These are phyloP conservation scores for Bipolaris zeicola DNA, from an alignment of 2,329 filamentous ascomycete species.

Conservation along the genomic window DNA sequence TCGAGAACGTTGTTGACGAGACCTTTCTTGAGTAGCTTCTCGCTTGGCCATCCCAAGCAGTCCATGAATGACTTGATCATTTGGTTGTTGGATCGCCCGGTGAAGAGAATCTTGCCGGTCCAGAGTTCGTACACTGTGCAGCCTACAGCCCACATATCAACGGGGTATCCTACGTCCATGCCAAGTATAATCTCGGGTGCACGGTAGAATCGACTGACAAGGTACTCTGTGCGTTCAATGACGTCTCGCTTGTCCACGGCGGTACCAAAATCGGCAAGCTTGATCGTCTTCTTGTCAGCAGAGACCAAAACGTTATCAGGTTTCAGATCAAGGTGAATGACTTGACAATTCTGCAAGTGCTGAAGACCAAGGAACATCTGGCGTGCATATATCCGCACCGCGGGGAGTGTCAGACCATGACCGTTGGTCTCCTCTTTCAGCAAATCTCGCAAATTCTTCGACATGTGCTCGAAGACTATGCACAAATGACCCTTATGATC, in stretches of 20 bases:
- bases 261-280: constrained; percentile 97
- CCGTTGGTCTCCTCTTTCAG: constrained; percentile 83
- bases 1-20: constrained; percentile 70
- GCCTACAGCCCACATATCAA: constrained; percentile 97
- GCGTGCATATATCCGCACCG: constrained; percentile 86
- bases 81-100: constrained; percentile 94
- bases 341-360: constrained; percentile 87
- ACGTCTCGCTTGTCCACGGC: constrained; percentile 83
- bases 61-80: constrained; percentile 98
- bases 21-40: constrained; percentile 85
- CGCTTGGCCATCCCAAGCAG: constrained; percentile 87
- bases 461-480: constrained; percentile 95
- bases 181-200: constrained; percentile 96
- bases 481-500: constrained; percentile 95
- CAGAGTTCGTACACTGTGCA: constrained; percentile 97
- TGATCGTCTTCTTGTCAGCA: constrained; percentile 69
- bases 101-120: constrained; percentile 96
- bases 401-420: constrained; percentile 86
- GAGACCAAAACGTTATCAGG: constrained; percentile 88
- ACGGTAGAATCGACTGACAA: constrained; percentile 96
- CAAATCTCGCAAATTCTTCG: constrained; percentile 83
- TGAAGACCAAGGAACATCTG: constrained; percentile 92
- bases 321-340: constrained; percentile 95
- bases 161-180: constrained; percentile 91
- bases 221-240: constrained; percentile 89